phyloP scores from a whole-genome alignment of 768 basidiomycete species.

The Albatrellus ellisii region DNA sequence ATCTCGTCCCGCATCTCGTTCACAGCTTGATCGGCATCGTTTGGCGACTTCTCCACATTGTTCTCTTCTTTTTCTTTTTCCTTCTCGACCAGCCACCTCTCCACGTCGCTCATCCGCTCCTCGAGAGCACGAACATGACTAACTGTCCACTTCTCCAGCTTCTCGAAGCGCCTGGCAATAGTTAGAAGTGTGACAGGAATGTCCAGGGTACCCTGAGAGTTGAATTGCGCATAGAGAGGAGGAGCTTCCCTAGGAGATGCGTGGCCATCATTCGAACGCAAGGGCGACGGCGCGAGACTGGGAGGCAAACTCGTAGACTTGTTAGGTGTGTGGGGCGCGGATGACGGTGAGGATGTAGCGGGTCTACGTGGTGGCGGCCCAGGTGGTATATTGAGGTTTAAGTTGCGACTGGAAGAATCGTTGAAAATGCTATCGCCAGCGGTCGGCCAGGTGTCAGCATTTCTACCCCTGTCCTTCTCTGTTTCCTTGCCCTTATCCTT shows the following conservation, averaged over 20 bases:
- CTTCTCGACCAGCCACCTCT: conserved; percentile 78
- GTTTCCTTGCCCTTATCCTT: conserved; percentile 11
- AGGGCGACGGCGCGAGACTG: conserved; percentile 52
- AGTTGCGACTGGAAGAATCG: conserved; percentile 48
- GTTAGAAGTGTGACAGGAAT: conserved; percentile 60
- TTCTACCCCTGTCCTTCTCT: too few relatives aligned
- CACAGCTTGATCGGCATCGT: conserved; percentile 28
- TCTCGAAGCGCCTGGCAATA: conserved; percentile 74
- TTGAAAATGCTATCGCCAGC: conserved; percentile 35
- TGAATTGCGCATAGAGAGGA: conserved; percentile 70
- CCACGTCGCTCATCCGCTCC: conserved; percentile 86
- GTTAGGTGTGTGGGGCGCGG: conserved; percentile 44
- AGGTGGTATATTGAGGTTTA: conserved; percentile 37
- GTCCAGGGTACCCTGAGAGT: conserved; percentile 57
- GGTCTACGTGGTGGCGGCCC: conserved; percentile 33
- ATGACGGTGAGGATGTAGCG: conserved; percentile 40
- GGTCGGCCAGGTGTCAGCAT: too few relatives aligned
- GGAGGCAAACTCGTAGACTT: conserved; percentile 32
- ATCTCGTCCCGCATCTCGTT: conserved; percentile 52
- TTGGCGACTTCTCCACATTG: conserved; percentile 9
- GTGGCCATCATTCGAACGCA: conserved; percentile 33
- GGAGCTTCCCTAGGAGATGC: conserved; percentile 41
- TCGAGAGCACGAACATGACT: conserved; percentile 83
- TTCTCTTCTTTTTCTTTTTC: conserved; percentile 47
- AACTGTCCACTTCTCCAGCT: conserved; percentile 83